phyloP scores from a whole-genome alignment of 2,329 filamentous ascomycete genomes.

The Gremmenia infestans region DNA sequence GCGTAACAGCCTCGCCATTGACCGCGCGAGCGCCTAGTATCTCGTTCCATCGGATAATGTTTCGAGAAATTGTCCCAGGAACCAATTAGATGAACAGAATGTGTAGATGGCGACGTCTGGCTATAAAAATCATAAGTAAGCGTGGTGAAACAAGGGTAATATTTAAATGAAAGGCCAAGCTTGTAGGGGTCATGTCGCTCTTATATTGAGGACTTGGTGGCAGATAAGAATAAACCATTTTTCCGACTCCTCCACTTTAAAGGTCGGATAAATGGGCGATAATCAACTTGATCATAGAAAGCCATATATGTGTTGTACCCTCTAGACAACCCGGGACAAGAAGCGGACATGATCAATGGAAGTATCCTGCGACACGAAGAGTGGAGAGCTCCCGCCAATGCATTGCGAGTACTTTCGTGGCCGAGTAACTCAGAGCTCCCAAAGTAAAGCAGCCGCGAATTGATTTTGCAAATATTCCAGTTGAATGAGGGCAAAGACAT shows the following conservation, averaged over 20 bases:
- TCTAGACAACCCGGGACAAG: not conserved
- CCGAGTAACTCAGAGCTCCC: not conserved
- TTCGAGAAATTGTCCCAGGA: conserved; percentile 93
- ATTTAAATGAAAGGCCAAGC: conserved; percentile 11
- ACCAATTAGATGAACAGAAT: conserved; percentile 74
- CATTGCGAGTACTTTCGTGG: not conserved
- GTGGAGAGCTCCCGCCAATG: not conserved
- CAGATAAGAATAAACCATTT: conserved; percentile 3
- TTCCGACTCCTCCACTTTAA: not conserved
- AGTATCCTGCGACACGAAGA: conserved; percentile 1
- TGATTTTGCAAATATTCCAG: not conserved
- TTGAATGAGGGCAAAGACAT: not conserved
- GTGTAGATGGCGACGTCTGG: conserved; percentile 54
- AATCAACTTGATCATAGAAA: not conserved
- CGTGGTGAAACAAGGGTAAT: conserved; percentile 11
- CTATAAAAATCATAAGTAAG: conserved; percentile 34
- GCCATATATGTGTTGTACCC: not conserved
- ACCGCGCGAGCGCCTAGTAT: conserved; percentile 65
- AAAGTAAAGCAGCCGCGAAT: not conserved
- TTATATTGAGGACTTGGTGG: conserved; percentile 11
- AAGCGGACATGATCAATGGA: not conserved
- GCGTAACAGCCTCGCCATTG: conserved; percentile 86
- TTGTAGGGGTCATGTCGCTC: conserved; percentile 13
- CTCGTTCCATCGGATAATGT: conserved; percentile 75
- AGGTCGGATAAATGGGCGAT: not conserved